Evolutionary conservation across 2,329 filamentous ascomycete species (phyloP).

Genomic region (Sporothrix brunneoviolacea): DNA sequence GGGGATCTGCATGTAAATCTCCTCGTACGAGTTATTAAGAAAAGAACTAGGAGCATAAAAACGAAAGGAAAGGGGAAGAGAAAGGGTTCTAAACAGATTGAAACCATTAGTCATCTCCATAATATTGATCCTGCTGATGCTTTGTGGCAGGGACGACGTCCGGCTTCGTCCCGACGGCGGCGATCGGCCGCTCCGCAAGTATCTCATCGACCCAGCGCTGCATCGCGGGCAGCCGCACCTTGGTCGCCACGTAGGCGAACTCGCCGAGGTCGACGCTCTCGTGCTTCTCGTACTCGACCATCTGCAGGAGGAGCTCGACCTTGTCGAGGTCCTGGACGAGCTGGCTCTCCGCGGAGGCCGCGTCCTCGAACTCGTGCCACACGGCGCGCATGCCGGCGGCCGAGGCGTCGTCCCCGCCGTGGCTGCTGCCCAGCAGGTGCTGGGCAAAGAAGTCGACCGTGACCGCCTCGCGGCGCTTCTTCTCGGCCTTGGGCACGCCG

Average conservation of each 20-base stretch:
- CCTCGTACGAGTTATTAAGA: no score
- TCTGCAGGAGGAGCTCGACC: slow-evolving; percentile 89
- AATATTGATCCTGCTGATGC: no score
- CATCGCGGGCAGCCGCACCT: slow-evolving; percentile 66
- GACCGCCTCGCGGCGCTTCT: slow-evolving; percentile 74
- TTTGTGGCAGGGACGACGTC: no score
- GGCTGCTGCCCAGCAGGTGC: slow-evolving; percentile 64
- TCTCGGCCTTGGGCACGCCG: slow-evolving; percentile 76
- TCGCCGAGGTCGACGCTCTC: slow-evolving; percentile 73
- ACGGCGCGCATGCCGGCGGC: slow-evolving; percentile 62
- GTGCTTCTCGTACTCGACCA: slow-evolving; percentile 88
- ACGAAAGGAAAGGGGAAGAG: no score
- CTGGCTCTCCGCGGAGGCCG: slow-evolving; percentile 70
- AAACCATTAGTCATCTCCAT: no score
- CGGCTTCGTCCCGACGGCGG: no score
- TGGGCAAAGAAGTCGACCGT: slow-evolving; percentile 89
- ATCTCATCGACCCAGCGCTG: no score
- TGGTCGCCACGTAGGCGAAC: slow-evolving; percentile 71
- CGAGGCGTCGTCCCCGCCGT: slow-evolving; percentile 53
- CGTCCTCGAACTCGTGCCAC: slow-evolving; percentile 95
- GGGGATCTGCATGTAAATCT: no score
- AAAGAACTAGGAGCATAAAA: no score
- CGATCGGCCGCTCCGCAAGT: no score
- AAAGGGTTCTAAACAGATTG: no score
- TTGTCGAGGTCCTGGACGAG: slow-evolving; percentile 98